phyloP scores from a whole-genome alignment of 352 stramenopile genomes.

The Phytophthora podocarpi region DNA sequence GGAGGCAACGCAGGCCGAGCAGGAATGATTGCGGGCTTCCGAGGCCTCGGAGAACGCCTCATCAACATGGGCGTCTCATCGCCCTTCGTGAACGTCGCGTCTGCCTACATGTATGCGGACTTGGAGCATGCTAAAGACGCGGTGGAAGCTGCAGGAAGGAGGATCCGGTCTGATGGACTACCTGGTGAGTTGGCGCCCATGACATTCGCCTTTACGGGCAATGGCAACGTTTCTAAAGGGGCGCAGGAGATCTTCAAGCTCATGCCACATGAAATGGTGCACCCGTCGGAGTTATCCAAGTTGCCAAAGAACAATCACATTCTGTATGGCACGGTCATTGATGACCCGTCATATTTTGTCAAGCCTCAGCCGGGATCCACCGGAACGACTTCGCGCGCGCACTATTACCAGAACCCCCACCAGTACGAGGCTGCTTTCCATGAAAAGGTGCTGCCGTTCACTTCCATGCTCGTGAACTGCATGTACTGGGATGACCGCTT shows the following conservation, averaged over 20 bases:
- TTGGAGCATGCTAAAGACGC: constrained; percentile 89
- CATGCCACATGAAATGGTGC: constrained; percentile 94
- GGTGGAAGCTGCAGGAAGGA: constrained; percentile 79
- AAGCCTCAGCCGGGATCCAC: constrained; percentile 42
- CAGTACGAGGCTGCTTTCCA: constrained; percentile 93
- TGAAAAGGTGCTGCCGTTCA: constrained; percentile 87
- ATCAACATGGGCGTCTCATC: constrained; percentile 93
- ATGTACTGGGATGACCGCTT: constrained; percentile 97
- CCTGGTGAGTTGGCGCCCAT: constrained; percentile 77
- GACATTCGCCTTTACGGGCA: constrained; percentile 94
- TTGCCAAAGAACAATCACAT: constrained; percentile 66
- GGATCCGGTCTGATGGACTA: constrained; percentile 84
- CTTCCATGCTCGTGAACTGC: constrained; percentile 94
- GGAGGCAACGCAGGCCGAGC: constrained; percentile 94
- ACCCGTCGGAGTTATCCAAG: constrained; percentile 83
- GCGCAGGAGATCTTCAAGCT: constrained; percentile 95
- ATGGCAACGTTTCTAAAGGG: constrained; percentile 94
- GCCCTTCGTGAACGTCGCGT: constrained; percentile 94
- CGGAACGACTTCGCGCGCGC: constrained; percentile 43
- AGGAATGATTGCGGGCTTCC: constrained; percentile 95
- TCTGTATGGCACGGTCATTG: constrained; percentile 83
- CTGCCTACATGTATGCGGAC: constrained; percentile 94
- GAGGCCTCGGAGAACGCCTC: constrained; percentile 92
- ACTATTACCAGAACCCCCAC: constrained; percentile 93
- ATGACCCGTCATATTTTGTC: constrained; percentile 73